Evolutionary conservation across 176 grass and related monocot genomes (phyloP).

Genomic region (Typha latifolia): DNA sequence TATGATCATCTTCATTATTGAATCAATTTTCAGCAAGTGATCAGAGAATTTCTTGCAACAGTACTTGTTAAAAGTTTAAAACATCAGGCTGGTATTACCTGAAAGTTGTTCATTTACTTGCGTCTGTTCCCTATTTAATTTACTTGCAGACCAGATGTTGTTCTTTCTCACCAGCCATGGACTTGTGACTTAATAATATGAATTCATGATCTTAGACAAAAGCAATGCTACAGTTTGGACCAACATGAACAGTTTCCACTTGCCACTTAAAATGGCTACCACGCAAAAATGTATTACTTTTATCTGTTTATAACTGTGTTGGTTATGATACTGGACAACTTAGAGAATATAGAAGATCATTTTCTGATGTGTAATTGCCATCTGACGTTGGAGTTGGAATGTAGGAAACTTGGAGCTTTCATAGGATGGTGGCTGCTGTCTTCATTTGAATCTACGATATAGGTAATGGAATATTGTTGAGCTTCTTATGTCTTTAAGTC

Average conservation of each 20-base stretch:
- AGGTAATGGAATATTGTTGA: neutral
- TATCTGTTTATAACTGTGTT: constrained; percentile 1
- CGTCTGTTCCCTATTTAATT: too few species aligned
- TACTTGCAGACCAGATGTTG: too few species aligned
- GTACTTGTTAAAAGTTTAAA: too few species aligned
- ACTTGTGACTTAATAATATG: too few species aligned
- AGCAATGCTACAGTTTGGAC: neutral
- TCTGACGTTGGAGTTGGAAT: neutral
- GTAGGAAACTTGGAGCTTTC: neutral
- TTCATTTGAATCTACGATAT: neutral
- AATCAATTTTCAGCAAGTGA: too few species aligned
- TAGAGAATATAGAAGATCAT: neutral
- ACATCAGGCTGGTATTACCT: too few species aligned
- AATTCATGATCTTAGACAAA: too few species aligned
- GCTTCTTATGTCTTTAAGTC: constrained; percentile 9
- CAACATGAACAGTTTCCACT: neutral
- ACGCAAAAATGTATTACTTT: neutral
- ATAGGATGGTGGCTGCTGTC: neutral
- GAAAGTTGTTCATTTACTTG: too few species aligned
- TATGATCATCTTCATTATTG: too few species aligned
- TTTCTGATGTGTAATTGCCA: neutral
- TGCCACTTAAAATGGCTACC: neutral
- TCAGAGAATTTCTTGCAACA: too few species aligned
- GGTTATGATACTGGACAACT: neutral
- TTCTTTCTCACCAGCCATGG: too few species aligned